Conservation (phyloP, 2,329 filamentous ascomycete species). For the Zymoseptoria crescenta region DNA sequence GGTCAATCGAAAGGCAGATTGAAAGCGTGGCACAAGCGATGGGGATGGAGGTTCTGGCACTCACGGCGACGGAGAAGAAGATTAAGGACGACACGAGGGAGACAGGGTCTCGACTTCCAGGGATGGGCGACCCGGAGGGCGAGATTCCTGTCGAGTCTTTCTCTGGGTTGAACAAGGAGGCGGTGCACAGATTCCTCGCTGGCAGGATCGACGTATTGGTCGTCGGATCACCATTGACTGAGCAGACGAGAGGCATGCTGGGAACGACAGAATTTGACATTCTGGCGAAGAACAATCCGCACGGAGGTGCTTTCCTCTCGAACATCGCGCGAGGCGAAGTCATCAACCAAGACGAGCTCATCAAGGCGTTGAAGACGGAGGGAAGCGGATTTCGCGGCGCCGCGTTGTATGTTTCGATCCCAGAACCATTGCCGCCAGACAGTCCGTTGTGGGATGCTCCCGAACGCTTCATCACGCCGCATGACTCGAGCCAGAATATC, state of each 20-base stretch:
- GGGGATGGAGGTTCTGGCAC: conserved; percentile 65
- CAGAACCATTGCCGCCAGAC: conserved; percentile 61
- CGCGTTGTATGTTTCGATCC: conserved; percentile 67
- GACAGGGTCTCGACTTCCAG: conserved; percentile 55
- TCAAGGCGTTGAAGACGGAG: conserved; percentile 50
- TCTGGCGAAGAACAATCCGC: conserved; percentile 7
- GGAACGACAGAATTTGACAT: conserved; percentile 43
- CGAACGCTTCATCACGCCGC: conserved; percentile 47
- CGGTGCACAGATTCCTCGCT: conserved; percentile 46
- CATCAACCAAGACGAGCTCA: conserved; percentile 53
- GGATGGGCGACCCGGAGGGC: conserved; percentile 53
- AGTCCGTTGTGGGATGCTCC: conserved; percentile 55
- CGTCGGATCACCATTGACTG: conserved; percentile 47
- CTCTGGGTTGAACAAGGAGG: conserved; percentile 42
- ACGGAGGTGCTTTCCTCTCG: conserved; percentile 43
- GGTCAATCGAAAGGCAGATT: conserved; percentile 50
- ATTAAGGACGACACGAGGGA: conserved; percentile 58
- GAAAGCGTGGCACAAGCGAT: conserved; percentile 19
- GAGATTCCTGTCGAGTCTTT: conserved; percentile 48
- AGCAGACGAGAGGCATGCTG: conserved; percentile 43
- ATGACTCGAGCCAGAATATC: conserved; percentile 26
- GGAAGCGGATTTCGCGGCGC: conserved; percentile 49
- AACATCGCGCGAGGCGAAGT: conserved; percentile 62
- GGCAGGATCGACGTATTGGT: conserved; percentile 49
- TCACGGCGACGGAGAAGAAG: conserved; percentile 57